Base-by-base conservation (phyloP, 2,329 filamentous ascomycete genomes). In the Hypoxylon sp. region DNA sequence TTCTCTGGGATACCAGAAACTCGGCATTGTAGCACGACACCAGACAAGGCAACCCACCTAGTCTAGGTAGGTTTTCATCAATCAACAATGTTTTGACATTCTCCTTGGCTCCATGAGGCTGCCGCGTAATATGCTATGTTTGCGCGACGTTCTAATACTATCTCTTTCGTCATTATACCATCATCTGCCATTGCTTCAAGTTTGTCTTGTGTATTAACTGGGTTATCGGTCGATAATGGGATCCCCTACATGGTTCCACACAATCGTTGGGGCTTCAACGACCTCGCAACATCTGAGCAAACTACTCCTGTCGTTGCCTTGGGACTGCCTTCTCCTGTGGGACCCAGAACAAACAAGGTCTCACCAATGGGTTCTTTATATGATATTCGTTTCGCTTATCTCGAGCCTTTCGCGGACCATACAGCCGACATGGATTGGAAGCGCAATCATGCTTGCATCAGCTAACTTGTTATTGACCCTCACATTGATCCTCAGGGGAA, bases 241-340 rank as follows among this genome's bases (percentile, higher is more conserved):
- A 55, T 17, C 55, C 31, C 63, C 78, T n/a, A 71, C 72, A 33
- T 70, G 69, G 25, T 58, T 72, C n/a, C 77, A 75, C 56, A 73
- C 78, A 46, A 53, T 68, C 7, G 63, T 72, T 20, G 74, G 74
- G 74, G 61, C 30, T 74, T 78, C 61, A 72, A 76, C 27, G 70
- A 72, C 44, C 73, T 77, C 33, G 73, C 77, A 46, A 74, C 70
- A 50, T 73, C 74, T 78, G 35, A 71, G 73, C 76, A 71, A 64
- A 64, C 55, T 54, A 31, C 31, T 51, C 58, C 44, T 57, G 42
- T 31, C 55, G 17, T 31, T 57, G 35, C 64, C 50, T 66, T 63
- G 31, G 37, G 22, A 60, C n/a, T 68, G 61, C 61, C 46, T 68
- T 60, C 31, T 59, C 61, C 59, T 46, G 63, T 70, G 53, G 40